A percentile compares a stretch with the other conserved stretches of the same genome.
Evolutionary conservation across 768 basidiomycete species (phyloP).

Genomic region (Mycena crocata): DNA sequence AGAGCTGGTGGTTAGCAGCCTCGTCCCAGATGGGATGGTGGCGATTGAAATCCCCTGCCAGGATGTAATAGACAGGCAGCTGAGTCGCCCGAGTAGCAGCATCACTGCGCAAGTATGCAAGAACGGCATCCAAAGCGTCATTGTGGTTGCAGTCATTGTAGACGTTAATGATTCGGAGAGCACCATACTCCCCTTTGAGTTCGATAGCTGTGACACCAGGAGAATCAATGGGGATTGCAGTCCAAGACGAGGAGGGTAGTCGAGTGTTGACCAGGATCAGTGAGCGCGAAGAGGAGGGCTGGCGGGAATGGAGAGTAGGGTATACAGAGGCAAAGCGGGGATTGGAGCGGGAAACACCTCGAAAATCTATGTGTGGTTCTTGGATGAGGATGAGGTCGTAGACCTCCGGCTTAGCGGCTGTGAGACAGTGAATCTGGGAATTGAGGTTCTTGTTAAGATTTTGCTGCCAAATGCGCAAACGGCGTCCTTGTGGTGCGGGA

Average conservation of each 20-base stretch:
- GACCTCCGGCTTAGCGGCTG: neutral
- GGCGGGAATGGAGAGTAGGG: conserved; percentile 32
- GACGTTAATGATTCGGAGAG: conserved; percentile 40
- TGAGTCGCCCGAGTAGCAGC: neutral
- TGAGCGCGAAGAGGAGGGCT: neutral
- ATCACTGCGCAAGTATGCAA: neutral
- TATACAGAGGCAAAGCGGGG: conserved; percentile 38
- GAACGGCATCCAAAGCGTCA: conserved; percentile 1
- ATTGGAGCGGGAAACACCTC: conserved; percentile 21
- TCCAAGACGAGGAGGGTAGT: conserved; percentile 10
- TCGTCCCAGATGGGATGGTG: conserved; percentile 57
- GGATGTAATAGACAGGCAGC: conserved; percentile 32
- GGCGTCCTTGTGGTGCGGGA: neutral
- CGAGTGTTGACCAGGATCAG: conserved; percentile 14
- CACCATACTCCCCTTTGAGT: conserved; percentile 24
- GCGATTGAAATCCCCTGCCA: conserved; percentile 54
- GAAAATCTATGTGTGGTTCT: conserved; percentile 44
- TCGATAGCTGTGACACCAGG: conserved; percentile 39
- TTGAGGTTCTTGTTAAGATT: conserved; percentile 42
- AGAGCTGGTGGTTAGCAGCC: conserved; percentile 44
- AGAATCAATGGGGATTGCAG: conserved; percentile 1
- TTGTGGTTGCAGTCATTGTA: conserved; percentile 37
- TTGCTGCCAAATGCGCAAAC: conserved; percentile 37
- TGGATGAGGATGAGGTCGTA: conserved; percentile 43
- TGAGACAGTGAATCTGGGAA: conserved; percentile 21